Percentiles rank a stretch among this genome's conserved stretches.
Conservation (phyloP, 2,329 filamentous ascomycete genomes). For the Thelonectria blattea region DNA sequence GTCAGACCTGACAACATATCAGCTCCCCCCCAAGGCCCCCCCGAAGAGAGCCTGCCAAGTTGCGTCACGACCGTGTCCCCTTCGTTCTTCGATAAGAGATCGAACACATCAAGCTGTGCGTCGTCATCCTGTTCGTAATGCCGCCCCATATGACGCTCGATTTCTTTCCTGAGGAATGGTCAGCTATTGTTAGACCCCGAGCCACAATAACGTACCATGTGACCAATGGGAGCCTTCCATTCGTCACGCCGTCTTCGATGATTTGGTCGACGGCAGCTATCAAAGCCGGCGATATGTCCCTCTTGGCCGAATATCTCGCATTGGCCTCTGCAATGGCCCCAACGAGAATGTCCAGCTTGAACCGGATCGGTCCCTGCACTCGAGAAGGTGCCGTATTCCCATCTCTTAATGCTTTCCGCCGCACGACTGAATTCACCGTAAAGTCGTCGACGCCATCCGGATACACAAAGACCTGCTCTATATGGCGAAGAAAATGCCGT, state of each 20-base stretch:
- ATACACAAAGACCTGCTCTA: conserved; percentile 44
- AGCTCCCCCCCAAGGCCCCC: conserved; percentile 34
- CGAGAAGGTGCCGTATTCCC: conserved; percentile 4
- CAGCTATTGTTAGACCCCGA: conserved; percentile 1
- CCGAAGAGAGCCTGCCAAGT: conserved; percentile 34
- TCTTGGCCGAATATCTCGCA: conserved; percentile 15
- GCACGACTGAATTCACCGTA: conserved; percentile 32
- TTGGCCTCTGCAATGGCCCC: conserved; percentile 31
- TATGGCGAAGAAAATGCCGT: conserved; percentile 37
- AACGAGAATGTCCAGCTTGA: conserved; percentile 37
- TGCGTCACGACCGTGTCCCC: conserved; percentile 41
- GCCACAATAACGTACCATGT: conserved; percentile 41
- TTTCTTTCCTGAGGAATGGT: conserved; percentile 37
- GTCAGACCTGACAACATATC: conserved; percentile 39
- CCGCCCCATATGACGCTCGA: conserved; percentile 22
- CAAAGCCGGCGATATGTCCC: conserved; percentile 37
- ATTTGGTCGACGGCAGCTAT: conserved; percentile 37
- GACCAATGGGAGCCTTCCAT: conserved; percentile 38
- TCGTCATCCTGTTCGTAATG: conserved; percentile 22
- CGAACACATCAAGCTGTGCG: conserved; percentile 38
- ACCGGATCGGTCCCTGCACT: conserved; percentile 24
- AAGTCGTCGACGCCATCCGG: conserved; percentile 44
- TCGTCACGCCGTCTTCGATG: conserved; percentile 34
- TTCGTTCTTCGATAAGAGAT: conserved; percentile 37
- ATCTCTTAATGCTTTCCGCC: not conserved